Evolutionary conservation across 2,329 filamentous ascomycete genomes (phyloP), one percentile per base, ranked within the genome.

Genomic region (Verticillium nubilum): DNA sequence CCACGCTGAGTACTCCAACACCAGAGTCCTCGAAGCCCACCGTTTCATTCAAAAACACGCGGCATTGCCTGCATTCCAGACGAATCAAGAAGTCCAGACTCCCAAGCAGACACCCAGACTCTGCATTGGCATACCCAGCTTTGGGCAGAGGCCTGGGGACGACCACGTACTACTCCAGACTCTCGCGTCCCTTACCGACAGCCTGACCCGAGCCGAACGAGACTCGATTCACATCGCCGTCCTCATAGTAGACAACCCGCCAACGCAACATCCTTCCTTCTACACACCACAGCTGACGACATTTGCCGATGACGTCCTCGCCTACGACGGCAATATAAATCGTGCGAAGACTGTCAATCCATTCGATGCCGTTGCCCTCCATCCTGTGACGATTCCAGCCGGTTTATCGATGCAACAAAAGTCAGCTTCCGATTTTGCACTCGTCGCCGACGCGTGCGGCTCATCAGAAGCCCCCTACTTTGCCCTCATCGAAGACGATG

Each of bases 401-500:
- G 25, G 12, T 5, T 12, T 47, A 10, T 47, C 42, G 19, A 47
- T 10, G 13, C 19, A n/a, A 23, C n/a, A 23, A 10, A 47, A 47
- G 19, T 23, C 19, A 19, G 42, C n/a, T 9, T 47, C 19, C 42
- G 42, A 47, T 19, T 23, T 47, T 47, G 42, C 42, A 5, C 42
- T 47, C 19, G 4, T 74, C 3, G 66, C 73, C 54, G 71, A 73
- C 60, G 55, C 67, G 1, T 76, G 73, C 28, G 64, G 66, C 19
- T 31, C 63, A 42, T 64, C 65, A 23, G 65, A 66, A 0, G 62
- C 71, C 3, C 66, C 65, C 1, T 76, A 73, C 58, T 73, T 76
- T 59, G 72, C 70, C 4, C 67, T 76, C 5, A 65, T 76, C 33
- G 73, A 76, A 58, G 73, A 76, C 61, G 73, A 76, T 47, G 63